Base-by-base conservation (phyloP, 140 eudicot genomes). In the Stevia rebaudiana region DNA sequence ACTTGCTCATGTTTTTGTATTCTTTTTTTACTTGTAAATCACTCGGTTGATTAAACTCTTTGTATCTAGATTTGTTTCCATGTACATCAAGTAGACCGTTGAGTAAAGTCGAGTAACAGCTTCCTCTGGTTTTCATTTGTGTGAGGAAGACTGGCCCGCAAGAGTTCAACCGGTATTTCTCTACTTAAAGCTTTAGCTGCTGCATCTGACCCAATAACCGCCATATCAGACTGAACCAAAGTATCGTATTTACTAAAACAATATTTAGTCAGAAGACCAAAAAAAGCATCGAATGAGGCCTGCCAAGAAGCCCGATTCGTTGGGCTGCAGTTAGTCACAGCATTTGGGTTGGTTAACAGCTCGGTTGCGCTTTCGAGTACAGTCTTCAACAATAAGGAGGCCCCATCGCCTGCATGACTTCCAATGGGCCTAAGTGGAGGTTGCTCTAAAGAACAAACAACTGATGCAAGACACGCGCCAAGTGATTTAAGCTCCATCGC, bases 401-500 rank as follows among this genome's bases (percentile, higher is more conserved):
- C 95, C 66, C 95, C 97, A 51, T 94, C 97, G 63, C 99, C 99
- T 3, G 89, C 80, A 30, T 94, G 23, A 76, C 94, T 88, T 55
- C 99, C 99, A 22, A 88, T 65, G 7, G 97, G 97, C 6, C 95
- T 82, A 8, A 94, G 83, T 0, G 96, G 99, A 5, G 99, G 99
- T n/a, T 71, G 97, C 79, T 94, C 95, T 0, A 70, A 2, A 5
- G 99, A 88, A 64, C 99, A 94, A 48, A 88, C 99, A 24, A 88
- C 99, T 2, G 99, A 86, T 22, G 97, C 99, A 54, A 94, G 88
- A 80, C 99, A 94, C 8, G 97, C 86, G 49, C 85, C 82, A 1
- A 94, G 82, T 3, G 94, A 74, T 67, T 70, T 76, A 25, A 94
- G 90, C 67, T 94, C 97, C 99, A 94, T 83, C 11, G 56, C 67